Evolutionary conservation across 2,329 filamentous ascomycete genomes (phyloP).

Genomic region (Phialophora verrucosa): DNA sequence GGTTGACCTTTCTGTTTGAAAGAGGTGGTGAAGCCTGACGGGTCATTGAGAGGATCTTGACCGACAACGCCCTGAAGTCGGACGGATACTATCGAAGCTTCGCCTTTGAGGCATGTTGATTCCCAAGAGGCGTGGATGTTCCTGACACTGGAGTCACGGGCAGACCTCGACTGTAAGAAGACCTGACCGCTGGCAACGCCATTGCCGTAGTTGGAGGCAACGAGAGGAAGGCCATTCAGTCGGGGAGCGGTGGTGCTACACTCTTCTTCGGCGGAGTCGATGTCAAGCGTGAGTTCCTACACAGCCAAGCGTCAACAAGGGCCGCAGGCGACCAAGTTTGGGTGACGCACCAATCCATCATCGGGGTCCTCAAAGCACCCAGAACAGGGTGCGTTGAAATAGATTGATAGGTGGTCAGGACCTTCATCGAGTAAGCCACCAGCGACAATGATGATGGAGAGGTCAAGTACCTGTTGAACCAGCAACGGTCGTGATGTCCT

Average conservation of each 20-base stretch:
- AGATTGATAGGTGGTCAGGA: conserved; percentile 32
- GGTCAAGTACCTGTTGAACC: conserved; percentile 37
- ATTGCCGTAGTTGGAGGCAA: conserved; percentile 17
- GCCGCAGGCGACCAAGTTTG: conserved; percentile 4
- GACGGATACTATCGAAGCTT: conserved; percentile 43
- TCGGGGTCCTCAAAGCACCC: conserved; percentile 33
- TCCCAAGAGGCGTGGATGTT: conserved; percentile 40
- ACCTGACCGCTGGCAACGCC: conserved; percentile 38
- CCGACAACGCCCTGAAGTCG: conserved; percentile 38
- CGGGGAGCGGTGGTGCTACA: conserved; percentile 41
- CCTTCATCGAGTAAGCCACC: conserved; percentile 23
- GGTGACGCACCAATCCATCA: conserved; percentile 35
- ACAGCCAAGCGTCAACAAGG: conserved; percentile 18
- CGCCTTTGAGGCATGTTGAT: conserved; percentile 41
- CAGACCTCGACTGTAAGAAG: conserved; percentile 37
- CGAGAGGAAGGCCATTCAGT: conserved; percentile 42
- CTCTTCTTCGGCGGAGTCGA: conserved; percentile 39
- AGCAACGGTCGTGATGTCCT: conserved; percentile 36
- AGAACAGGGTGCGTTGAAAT: conserved; percentile 35
- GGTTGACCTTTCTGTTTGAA: conserved; percentile 42
- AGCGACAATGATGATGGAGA: neutral
- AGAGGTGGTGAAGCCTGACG: conserved; percentile 45
- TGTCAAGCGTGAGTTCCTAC: conserved; percentile 42
- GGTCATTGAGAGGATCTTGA: conserved; percentile 32
- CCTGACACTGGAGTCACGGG: conserved; percentile 30